A percentile compares a stretch with the other conserved stretches of the same genome.
Evolutionary conservation across 495 filamentous ascomycete species (phyloP).

Genomic region (Neurospora sp.): DNA sequence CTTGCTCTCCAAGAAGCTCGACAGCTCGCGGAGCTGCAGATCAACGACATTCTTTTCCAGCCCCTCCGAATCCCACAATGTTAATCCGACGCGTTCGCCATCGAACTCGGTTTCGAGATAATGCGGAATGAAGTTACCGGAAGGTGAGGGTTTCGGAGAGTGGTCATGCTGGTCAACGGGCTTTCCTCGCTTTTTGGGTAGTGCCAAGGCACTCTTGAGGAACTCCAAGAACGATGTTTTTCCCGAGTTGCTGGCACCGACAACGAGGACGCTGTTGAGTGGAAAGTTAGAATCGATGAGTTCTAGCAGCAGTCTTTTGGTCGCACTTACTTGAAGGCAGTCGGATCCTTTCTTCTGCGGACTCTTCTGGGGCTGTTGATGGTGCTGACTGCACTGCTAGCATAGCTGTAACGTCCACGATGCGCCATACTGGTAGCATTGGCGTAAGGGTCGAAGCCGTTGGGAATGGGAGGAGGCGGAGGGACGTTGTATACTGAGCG

Average conservation of each 20-base stretch:
- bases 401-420: conserved; percentile 93
- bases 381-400: conserved; percentile 81
- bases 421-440: conserved; percentile 92
- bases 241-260: conserved; percentile 80
- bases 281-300: neutral
- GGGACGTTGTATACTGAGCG: conserved; percentile 24
- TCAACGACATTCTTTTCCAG: conserved; percentile 90
- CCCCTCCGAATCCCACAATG: conserved; percentile 91
- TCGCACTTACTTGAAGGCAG: conserved; percentile 84
- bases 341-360: conserved; percentile 90
- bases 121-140: conserved; percentile 63
- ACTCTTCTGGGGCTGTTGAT: conserved; percentile 91
- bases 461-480: conserved; percentile 44
- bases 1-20: conserved; percentile 89
- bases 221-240: conserved; percentile 98
- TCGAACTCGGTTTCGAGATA: conserved; percentile 95
- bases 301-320: neutral
- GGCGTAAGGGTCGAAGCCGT: conserved; percentile 61
- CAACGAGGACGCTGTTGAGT: conserved; percentile 66
- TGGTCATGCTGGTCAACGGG: conserved; percentile 41
- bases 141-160: conserved; percentile 36
- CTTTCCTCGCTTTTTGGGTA: conserved; percentile 64
- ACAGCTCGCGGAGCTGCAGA: conserved; percentile 83
- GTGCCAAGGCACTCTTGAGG: conserved; percentile 69
- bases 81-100: conserved; percentile 81